A percentile compares a stretch with the other conserved stretches of the same genome.
Conservation (phyloP, 2,329 filamentous ascomycete genomes). For the Pyricularia sp. region DNA sequence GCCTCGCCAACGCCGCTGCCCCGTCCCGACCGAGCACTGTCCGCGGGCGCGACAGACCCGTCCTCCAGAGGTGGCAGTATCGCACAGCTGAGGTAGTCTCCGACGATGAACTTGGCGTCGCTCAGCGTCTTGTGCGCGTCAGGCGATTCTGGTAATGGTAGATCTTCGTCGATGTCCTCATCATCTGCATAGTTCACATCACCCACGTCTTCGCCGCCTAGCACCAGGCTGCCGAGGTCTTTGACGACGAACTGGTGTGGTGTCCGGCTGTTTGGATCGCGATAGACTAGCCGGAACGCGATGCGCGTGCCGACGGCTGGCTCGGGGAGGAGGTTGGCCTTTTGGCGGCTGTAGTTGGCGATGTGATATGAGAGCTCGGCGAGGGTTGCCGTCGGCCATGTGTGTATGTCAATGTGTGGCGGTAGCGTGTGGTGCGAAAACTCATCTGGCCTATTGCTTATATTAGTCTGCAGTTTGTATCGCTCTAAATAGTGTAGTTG, state of each 20-base stretch:
- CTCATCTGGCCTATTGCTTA: slow-evolving; percentile 52
- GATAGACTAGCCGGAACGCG: slow-evolving; percentile 80
- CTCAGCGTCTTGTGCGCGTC: slow-evolving; percentile 62
- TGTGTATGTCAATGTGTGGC: slow-evolving; percentile 70
- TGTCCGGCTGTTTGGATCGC: slow-evolving; percentile 46
- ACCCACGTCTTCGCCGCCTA: slow-evolving; percentile 49
- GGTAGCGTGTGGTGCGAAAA: slow-evolving; percentile 54
- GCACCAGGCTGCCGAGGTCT: slow-evolving; percentile 73
- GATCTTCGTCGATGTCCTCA: slow-evolving; percentile 16
- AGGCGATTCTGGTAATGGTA: slow-evolving; percentile 24
- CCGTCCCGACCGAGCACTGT: slow-evolving; percentile 35
- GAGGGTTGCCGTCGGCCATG: slow-evolving; percentile 74
- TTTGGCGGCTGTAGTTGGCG: slow-evolving; percentile 38
- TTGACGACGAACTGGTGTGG: slow-evolving; percentile 59
- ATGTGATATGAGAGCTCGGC: slow-evolving; percentile 73
- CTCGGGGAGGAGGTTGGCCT: slow-evolving; percentile 57
- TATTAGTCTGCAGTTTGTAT: slow-evolving; percentile 10
- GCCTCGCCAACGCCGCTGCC: slow-evolving; percentile 27
- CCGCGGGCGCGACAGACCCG: slow-evolving; percentile 61
- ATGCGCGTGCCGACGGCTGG: slow-evolving; percentile 74
- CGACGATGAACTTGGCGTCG: slow-evolving; percentile 75
- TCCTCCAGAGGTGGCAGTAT: slow-evolving; percentile 61
- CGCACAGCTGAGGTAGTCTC: slow-evolving; percentile 79
- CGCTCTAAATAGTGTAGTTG: neutral
- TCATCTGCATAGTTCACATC: slow-evolving; percentile 21